Percentiles rank a stretch among this genome's conserved stretches.
phyloP scores from a whole-genome alignment of 2,329 filamentous ascomycete genomes.

The Metarhizium humberi region DNA sequence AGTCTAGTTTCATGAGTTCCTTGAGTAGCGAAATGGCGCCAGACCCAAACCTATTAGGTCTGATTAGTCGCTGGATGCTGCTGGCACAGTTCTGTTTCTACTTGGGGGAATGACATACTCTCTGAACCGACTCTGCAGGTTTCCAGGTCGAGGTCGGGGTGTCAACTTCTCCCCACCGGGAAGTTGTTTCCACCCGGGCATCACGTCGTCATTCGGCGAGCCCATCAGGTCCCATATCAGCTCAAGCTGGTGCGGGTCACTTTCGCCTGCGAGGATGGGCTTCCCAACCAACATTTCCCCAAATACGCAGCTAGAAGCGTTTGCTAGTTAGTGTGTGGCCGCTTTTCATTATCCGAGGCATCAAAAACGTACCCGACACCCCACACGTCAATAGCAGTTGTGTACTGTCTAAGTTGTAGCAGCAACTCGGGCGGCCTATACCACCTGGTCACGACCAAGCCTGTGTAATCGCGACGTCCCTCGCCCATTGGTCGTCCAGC shows the following conservation, averaged over 20 bases:
- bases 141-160: slow-evolving; percentile 51
- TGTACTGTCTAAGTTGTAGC: slow-evolving; percentile 80
- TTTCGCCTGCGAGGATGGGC: slow-evolving; percentile 84
- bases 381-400: slow-evolving; percentile 97
- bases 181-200: slow-evolving; percentile 82
- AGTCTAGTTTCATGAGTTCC: slow-evolving; percentile 81
- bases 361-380: slow-evolving; percentile 67
- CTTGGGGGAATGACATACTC: slow-evolving; percentile 40
- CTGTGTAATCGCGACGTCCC: slow-evolving; percentile 84
- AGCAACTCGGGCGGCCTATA: slow-evolving; percentile 91
- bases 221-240: slow-evolving; percentile 92
- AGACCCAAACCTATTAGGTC: slow-evolving; percentile 45
- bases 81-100: background rate
- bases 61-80: slow-evolving; percentile 7
- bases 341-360: background rate
- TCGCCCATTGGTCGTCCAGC: slow-evolving; percentile 74
- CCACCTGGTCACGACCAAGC: slow-evolving; percentile 94
- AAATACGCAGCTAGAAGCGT: slow-evolving; percentile 72
- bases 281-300: slow-evolving; percentile 94
- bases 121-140: slow-evolving; percentile 64
- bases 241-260: slow-evolving; percentile 80
- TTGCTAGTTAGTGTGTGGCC: slow-evolving; percentile 6
- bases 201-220: slow-evolving; percentile 77
- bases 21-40: slow-evolving; percentile 70
- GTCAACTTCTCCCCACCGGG: slow-evolving; percentile 72